Conservation (phyloP, 331 rosid species). For the Spiraea crenata region DNA sequence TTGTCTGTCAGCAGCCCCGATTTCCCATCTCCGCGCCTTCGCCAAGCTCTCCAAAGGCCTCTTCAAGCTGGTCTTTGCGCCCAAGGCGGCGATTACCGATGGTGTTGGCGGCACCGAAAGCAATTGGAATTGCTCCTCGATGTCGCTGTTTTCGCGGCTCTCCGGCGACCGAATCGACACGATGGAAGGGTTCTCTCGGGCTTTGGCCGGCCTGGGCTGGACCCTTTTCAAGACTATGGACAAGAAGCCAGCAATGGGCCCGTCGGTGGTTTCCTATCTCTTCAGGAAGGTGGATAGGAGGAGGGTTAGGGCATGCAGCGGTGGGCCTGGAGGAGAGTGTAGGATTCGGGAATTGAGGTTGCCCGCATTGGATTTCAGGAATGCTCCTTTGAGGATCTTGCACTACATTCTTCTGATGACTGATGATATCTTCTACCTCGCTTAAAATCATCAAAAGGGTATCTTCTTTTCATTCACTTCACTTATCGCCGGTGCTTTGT, state of each 20-base stretch:
- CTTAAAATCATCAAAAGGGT: constrained; percentile 29
- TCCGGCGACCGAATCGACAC: constrained; percentile 35
- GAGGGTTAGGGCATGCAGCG: constrained; percentile 37
- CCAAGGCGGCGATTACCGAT: neutral
- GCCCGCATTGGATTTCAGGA: constrained; percentile 60
- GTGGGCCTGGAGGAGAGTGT: constrained; percentile 27
- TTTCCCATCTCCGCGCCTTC: constrained; percentile 49
- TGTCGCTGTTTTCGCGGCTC: constrained; percentile 47
- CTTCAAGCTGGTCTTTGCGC: constrained; percentile 58
- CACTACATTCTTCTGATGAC: constrained; percentile 79
- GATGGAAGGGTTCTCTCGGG: constrained; percentile 54
- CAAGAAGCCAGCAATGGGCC: constrained; percentile 28
- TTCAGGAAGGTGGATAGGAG: constrained; percentile 55
- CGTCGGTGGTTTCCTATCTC: constrained; percentile 28
- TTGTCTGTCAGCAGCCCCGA: constrained; percentile 41
- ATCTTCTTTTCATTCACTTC: constrained; percentile 7
- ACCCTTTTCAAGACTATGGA: constrained; percentile 52
- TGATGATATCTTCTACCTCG: constrained; percentile 57
- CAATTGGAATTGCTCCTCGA: constrained; percentile 58
- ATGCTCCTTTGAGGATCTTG: constrained; percentile 70
- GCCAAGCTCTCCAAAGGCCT: constrained; percentile 46
- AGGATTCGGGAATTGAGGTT: constrained; percentile 59
- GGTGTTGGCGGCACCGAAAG: constrained; percentile 2
- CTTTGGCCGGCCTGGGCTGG: constrained; percentile 63
- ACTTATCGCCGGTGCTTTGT: too few relatives aligned